Evolutionary conservation across 108 stramenopile species (phyloP), one percentile per base, ranked within the genome.

Genomic region (Cyclotella baltica): DNA sequence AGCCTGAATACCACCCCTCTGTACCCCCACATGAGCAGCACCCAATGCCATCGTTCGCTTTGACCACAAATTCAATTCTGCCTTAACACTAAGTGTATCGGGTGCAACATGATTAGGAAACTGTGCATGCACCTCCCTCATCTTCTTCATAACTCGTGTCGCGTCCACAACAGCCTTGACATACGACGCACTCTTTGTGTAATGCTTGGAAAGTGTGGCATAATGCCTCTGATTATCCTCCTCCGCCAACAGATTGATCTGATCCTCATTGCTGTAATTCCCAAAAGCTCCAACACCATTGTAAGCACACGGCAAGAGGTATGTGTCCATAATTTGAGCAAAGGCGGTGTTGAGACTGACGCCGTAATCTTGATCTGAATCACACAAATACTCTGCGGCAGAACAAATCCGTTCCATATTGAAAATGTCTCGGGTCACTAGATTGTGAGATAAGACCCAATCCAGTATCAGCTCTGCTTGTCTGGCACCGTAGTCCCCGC

Each of bases 1-100:
- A 50, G 43, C 65, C 8, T 16, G 16, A 15, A 46, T 43, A 31
- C 53, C 66, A 33, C 53, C 66, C 47, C 16, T 52, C 10, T 65
- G 46, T 62, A 11, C 51, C 13, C 40, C 70, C n/a, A 8, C 34
- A 37, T 65, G 36, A 28, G 48, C 66, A 30, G 22, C 67, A 16
- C 77, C 69, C 43, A 81, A 43, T 16, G 70, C 58, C 31, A 65
- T 56, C 33, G 73, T 58, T 57, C 80, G 48, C 62, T 81, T 81
- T 18, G 80, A 74, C 80, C 73, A 75, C 0, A 81, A 68, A 58
- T 64, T 81, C 40, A 81, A 50, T 29, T 81, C 80, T 40, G 80
- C 57, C 34, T 70, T 70, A 19, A 81, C 53, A 34, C 80, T 75
- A 27, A 81, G 47, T 23, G 80, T 69, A 75, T 81, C 80, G 13